phyloP scores from a whole-genome alignment of 2,329 filamentous ascomycete species.

The Hymenoscyphus fructigenus region DNA sequence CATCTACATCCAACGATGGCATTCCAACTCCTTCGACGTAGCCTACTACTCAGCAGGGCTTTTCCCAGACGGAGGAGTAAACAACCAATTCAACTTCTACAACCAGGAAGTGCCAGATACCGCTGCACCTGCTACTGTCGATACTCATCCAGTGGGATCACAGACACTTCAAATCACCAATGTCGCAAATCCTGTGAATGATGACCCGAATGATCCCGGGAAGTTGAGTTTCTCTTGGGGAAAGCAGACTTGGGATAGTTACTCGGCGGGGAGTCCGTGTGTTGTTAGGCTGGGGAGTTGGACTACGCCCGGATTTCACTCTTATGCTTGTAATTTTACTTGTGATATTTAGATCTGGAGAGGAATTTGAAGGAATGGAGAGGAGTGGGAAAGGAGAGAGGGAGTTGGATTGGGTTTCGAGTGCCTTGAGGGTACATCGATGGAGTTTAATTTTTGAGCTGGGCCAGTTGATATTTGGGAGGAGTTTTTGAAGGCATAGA shows the following conservation, averaged over 20 bases:
- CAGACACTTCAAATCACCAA: slow-evolving; percentile 15
- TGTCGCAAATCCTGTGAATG: slow-evolving; percentile 16
- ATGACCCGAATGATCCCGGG: slow-evolving; percentile 16
- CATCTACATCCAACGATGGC: slow-evolving; percentile 21
- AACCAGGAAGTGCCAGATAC: slow-evolving; percentile 11
- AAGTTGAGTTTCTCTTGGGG: slow-evolving; percentile 20
- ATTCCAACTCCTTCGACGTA: slow-evolving; percentile 18
- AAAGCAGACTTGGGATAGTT: slow-evolving; percentile 14
- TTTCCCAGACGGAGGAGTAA: background rate
- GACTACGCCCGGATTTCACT: background rate
- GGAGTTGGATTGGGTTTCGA: too few relatives aligned
- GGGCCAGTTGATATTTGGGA: background rate
- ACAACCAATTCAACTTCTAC: slow-evolving; percentile 11
- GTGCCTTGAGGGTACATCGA: background rate
- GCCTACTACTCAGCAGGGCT: slow-evolving; percentile 12
- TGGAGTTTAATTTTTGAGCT: background rate
- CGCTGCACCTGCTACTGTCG: slow-evolving; percentile 3
- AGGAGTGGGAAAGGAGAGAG: background rate
- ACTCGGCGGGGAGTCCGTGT: slow-evolving; percentile 11
- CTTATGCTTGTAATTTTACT: slow-evolving; percentile 9
- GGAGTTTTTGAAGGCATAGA: background rate
- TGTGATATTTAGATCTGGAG: slow-evolving; percentile 6
- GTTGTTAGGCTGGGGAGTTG: slow-evolving; percentile 11
- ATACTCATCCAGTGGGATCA: slow-evolving; percentile 16
- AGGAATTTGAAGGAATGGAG: background rate